phyloP scores from a whole-genome alignment of 108 stramenopile species.

The Parietichytrium sp. region DNA sequence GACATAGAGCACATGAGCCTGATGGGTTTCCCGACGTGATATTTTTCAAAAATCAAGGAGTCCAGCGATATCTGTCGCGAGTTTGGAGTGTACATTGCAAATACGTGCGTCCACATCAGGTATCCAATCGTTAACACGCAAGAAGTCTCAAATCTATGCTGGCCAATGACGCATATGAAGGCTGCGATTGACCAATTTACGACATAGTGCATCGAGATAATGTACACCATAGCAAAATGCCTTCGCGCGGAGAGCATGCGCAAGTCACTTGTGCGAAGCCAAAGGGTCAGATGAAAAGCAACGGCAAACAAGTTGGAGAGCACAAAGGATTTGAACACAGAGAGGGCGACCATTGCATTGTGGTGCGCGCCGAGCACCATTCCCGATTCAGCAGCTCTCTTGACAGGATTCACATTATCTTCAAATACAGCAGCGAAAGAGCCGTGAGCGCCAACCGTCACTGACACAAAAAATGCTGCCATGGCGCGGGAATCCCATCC shows the following conservation, averaged over 20 bases:
- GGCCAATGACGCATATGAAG: background rate
- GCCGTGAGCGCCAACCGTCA: background rate
- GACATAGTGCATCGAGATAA: background rate
- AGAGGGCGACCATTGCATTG: conserved; percentile 28
- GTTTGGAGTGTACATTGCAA: conserved; percentile 38
- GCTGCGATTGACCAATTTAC: background rate
- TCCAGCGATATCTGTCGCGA: conserved; percentile 1
- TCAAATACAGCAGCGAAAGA: conserved; percentile 1
- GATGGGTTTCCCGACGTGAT: background rate
- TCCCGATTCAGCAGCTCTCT: background rate
- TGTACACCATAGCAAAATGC: conserved; percentile 9
- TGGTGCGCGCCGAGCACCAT: conserved; percentile 38
- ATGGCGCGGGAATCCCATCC: conserved; percentile 13
- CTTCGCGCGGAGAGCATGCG: background rate
- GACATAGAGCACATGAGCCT: conserved; percentile 23
- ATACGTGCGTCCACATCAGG: conserved; percentile 19
- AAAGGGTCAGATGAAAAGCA: background rate
- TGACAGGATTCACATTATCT: conserved; percentile 10
- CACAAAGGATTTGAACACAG: background rate
- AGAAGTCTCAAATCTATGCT: background rate
- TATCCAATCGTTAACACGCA: background rate
- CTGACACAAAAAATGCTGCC: conserved; percentile 24
- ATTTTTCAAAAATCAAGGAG: background rate
- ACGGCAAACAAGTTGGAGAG: background rate
- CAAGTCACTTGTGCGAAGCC: conserved; percentile 1